phyloP scores from a whole-genome alignment of 768 basidiomycete species.

The Strobilomyces echinocephalus region DNA sequence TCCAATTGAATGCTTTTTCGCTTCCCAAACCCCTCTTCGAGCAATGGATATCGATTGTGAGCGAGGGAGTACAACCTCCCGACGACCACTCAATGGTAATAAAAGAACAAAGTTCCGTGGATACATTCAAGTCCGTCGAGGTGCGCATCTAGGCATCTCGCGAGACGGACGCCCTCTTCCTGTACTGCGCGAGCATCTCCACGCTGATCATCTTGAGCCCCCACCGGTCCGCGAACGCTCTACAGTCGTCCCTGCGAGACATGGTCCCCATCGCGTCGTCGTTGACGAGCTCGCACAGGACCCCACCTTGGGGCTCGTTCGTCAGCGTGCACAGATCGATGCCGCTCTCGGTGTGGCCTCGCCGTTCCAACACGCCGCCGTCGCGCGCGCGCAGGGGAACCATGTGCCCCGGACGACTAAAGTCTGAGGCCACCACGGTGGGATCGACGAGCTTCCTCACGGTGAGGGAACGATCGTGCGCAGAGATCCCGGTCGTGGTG shows the following conservation, averaged over 20 bases:
- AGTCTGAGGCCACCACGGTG: constrained; percentile 54
- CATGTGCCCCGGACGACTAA: constrained; percentile 91
- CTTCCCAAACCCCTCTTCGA: too few relatives aligned
- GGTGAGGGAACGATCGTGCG: constrained; percentile 88
- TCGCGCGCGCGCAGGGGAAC: constrained; percentile 85
- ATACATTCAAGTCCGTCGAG: too few relatives aligned
- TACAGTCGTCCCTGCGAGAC: constrained; percentile 93
- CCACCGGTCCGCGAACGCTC: constrained; percentile 85
- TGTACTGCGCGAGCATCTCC: constrained; percentile 64
- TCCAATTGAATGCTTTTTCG: too few relatives aligned
- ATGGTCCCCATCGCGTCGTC: constrained; percentile 85
- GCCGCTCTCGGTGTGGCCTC: constrained; percentile 90
- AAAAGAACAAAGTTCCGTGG: too few relatives aligned
- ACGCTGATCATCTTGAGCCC: constrained; percentile 94
- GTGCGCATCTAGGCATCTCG: background rate
- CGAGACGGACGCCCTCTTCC: constrained; percentile 4
- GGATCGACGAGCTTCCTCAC: constrained; percentile 75
- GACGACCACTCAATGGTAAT: too few relatives aligned
- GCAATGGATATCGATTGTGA: too few relatives aligned
- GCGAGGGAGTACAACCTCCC: too few relatives aligned
- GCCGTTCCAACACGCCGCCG: constrained; percentile 81
- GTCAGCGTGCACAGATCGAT: constrained; percentile 84
- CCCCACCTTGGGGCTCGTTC: constrained; percentile 54
- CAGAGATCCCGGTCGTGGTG: constrained; percentile 95
- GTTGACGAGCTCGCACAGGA: constrained; percentile 94